Evolutionary conservation across 1,139 yeast genomes (phyloP), one percentile per base, ranked within the genome.

Genomic region (Debaryomyces subglobosus): DNA sequence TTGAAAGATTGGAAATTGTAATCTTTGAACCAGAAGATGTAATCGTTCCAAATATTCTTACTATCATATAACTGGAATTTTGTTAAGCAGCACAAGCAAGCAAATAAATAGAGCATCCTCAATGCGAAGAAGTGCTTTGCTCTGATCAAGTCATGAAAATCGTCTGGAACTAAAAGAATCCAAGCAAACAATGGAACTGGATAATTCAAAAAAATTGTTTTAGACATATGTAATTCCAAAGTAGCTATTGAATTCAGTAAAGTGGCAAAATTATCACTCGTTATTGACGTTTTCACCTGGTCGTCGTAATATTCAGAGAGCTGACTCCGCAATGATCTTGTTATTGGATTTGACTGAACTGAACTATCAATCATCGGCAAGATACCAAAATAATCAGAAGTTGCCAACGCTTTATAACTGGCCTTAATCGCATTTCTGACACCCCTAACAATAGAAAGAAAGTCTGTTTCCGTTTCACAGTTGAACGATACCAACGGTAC

Each of bases 131-230:
- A 57, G 49, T 68, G 52, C 37, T 59, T 53, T 2, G 34, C 25
- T 38, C 65, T 58, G 4, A 67, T 51, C 45, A 66, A 45, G 2
- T 49, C 43, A 27, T 44, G 47, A 30, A 61, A 53, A 1, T 48
- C 54, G 2, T 48, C 49, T 1, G 49, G 49, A 12, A 62, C 23
- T 5, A 58, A 23, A 4, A 67, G 53, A 13, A 67, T 40, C 67
- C 71, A 66, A 33, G 63, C 51, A 49, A 58, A 67, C 3, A 70
- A 38, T 2, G 70, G 74, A 10, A 67, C 53, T 1, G 71, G 70
- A 20, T 52, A 47, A 34, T 53, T 49, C 8, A n/a, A n/a, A 7
- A 18, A 15, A 1, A 51, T 38, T 5, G 53, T 43, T 16, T 21
- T 35, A 10, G 13, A 6, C 32, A 57, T 40, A 5, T 45, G 37